These are phyloP conservation scores for Pyrus pyrifolia DNA, from an alignment of 306 rosid species.

Conservation along the genomic window DNA sequence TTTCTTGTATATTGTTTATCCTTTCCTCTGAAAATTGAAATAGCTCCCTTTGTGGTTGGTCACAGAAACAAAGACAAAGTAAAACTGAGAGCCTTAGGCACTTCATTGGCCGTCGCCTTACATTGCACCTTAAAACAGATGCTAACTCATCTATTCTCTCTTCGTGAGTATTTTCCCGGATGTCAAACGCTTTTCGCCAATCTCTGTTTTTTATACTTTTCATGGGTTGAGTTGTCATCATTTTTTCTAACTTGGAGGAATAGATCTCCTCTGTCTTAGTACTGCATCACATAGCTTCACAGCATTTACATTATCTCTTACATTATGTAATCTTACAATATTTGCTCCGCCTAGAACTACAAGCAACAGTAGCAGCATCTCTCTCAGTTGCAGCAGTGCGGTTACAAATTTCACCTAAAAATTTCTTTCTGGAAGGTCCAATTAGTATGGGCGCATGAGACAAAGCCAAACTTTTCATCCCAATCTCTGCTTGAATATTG, in stretches of 20 bases:
- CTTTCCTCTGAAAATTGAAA: background rate
- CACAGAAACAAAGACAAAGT: background rate
- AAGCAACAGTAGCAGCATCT: slow-evolving; percentile 82
- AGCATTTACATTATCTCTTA: slow-evolving; percentile 68
- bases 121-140: background rate
- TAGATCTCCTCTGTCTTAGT: slow-evolving; percentile 33
- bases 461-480: slow-evolving; percentile 49
- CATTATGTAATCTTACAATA: slow-evolving; percentile 84
- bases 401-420: slow-evolving; percentile 65
- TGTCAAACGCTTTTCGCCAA: background rate
- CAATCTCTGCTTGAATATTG: slow-evolving; percentile 54
- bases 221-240: background rate
- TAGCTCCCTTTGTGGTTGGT: background rate
- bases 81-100: background rate
- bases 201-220: background rate
- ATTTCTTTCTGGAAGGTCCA: slow-evolving; percentile 84
- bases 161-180: background rate
- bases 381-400: slow-evolving; percentile 45
- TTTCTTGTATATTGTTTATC: background rate
- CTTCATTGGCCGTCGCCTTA: background rate
- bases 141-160: background rate
- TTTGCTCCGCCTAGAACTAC: slow-evolving; percentile 72
- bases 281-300: slow-evolving; percentile 74
- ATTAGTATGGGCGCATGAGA: slow-evolving; percentile 74
- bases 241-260: background rate